Evolutionary conservation across 1,284 basidiomycete genomes (phyloP), one percentile per base, ranked within the genome.

Genomic region (Cutaneotrichosporon sp.): DNA sequence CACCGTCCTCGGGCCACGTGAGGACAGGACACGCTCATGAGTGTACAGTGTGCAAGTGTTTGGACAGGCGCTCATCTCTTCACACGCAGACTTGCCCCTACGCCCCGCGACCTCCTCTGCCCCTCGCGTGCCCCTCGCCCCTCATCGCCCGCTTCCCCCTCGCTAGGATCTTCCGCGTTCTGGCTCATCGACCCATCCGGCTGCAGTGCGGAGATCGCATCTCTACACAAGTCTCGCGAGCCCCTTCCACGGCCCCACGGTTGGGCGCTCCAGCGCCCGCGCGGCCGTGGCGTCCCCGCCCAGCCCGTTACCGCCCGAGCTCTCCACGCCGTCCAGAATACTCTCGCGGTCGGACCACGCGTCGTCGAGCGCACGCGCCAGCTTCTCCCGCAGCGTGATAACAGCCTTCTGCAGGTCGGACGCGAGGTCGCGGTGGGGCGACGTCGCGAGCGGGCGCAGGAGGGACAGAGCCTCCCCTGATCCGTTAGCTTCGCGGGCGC

Each of bases 271-370:
- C 22, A 68, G 62, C 54, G 66, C 72, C 38, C 65, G 60, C 18
- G 72, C 71, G 4, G 59, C 50, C 20, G 42, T 54, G 27, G 65
- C 53, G 20, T 67, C 67, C 6, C 68, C 73, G 14, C 70, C 72
- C 31, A 76, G 64, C 1, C 74, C 73, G 62, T 72, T 69, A 2
- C 77, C 77, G 2, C 75, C 77, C 13, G 61, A 65, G 49, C 69
- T 68, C 14, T 60, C 64, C 7, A 69, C 74, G 18, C 63, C 69
- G 20, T 67, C 62, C 50, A 79, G 54, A 5, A 79, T 71, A 3
- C 54, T 59, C 14, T 66, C 62, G 45, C 77, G 60, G 56, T 72
- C 75, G 22, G 54, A 47, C 79, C 79, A 80, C n/a, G 76, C 75
- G 16, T 69, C 64, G n/a, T 72, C 71, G 18, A 80, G 64, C 3